phyloP scores from a whole-genome alignment of 2,329 filamentous ascomycete genomes.

The Aspergillus sp. region DNA sequence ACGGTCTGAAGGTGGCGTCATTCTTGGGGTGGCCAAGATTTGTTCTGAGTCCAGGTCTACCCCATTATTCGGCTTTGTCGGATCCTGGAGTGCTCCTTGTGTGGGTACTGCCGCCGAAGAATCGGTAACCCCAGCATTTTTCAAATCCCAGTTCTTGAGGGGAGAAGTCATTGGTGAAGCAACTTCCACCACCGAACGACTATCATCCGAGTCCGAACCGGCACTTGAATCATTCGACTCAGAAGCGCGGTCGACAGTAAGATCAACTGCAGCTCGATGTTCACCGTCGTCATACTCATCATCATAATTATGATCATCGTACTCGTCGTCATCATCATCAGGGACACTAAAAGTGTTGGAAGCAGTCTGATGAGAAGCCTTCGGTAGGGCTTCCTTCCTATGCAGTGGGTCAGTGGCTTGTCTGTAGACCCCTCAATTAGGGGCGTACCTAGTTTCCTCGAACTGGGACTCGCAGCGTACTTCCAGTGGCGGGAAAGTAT shows the following conservation, averaged over 20 bases:
- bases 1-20: slow-evolving; percentile 19
- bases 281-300: neutral
- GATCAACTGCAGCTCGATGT: neutral
- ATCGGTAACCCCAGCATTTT: neutral
- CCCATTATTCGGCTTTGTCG: slow-evolving; percentile 17
- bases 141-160: slow-evolving; percentile 11
- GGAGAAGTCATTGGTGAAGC: slow-evolving; percentile 26
- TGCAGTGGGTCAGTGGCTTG: slow-evolving; percentile 12
- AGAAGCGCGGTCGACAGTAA: slow-evolving; percentile 6
- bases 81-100: slow-evolving; percentile 12
- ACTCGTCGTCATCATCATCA: slow-evolving; percentile 32
- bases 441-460: slow-evolving; percentile 22
- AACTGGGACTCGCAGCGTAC: slow-evolving; percentile 32
- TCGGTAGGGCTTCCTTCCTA: slow-evolving; percentile 8
- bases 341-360: slow-evolving; percentile 44
- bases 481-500: slow-evolving; percentile 34
- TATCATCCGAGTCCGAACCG: slow-evolving; percentile 20
- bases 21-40: slow-evolving; percentile 22
- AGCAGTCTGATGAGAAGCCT: slow-evolving; percentile 10
- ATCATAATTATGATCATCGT: slow-evolving; percentile 29
- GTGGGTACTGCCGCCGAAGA: neutral
- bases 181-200: slow-evolving; percentile 19
- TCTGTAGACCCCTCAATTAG: neutral
- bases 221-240: slow-evolving; percentile 13
- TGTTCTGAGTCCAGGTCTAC: slow-evolving; percentile 16